phyloP scores from a whole-genome alignment of 208 protist species.

The Leptomonas seymouri region DNA sequence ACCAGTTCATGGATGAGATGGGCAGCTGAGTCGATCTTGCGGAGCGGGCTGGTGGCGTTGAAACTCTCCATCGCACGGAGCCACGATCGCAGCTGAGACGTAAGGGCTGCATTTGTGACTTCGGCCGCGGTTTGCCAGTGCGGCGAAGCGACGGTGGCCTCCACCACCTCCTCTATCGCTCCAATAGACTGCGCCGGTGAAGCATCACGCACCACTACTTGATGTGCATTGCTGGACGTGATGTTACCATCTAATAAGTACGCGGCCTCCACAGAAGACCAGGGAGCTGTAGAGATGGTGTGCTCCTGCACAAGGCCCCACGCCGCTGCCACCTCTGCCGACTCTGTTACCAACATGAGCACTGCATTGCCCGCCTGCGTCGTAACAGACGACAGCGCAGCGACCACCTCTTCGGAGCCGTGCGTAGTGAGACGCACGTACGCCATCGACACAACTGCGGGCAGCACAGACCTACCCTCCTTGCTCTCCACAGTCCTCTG shows the following conservation, averaged over 20 bases:
- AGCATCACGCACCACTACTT: background rate
- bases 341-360: conserved; percentile 42
- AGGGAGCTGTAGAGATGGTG: conserved; percentile 22
- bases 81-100: conserved; percentile 25
- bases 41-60: conserved; percentile 30
- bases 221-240: background rate
- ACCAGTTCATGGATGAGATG: conserved; percentile 41
- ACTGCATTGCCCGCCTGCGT: conserved; percentile 36
- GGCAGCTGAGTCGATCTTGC: conserved; percentile 25
- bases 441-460: conserved; percentile 25
- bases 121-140: background rate
- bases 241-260: background rate
- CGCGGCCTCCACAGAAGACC: conserved; percentile 8
- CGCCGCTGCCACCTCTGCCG: conserved; percentile 29
- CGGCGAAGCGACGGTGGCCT: conserved; percentile 10
- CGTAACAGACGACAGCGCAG: conserved; percentile 30
- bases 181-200: conserved; percentile 1
- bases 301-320: conserved; percentile 24
- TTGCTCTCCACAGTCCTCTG: background rate
- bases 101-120: background rate
- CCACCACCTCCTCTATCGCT: conserved; percentile 7
- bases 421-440: conserved; percentile 37
- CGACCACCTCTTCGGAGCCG: conserved; percentile 40
- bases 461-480: background rate
- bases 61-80: conserved; percentile 22